A percentile compares a stretch with the other conserved stretches of the same genome.
Evolutionary conservation across 2,329 filamentous ascomycete genomes (phyloP).

Genomic region (Verticillium klebahnii): DNA sequence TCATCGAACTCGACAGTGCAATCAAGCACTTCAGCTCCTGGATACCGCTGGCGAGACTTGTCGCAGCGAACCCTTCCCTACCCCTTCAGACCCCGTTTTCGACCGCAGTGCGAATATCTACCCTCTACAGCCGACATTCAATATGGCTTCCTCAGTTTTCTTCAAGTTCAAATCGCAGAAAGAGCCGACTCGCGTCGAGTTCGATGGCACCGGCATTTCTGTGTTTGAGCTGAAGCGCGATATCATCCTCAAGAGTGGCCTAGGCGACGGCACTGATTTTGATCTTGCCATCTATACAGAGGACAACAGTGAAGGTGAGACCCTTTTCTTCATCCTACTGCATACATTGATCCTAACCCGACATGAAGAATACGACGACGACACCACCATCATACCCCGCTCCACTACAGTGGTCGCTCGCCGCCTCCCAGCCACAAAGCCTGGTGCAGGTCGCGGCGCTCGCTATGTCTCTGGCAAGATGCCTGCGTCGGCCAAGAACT

Average conservation of each 20-base stretch:
- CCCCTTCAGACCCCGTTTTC: slow-evolving; percentile 7
- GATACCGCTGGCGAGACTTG: neutral
- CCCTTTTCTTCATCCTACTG: neutral
- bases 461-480: slow-evolving; percentile 96
- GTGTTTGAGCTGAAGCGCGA: slow-evolving; percentile 99
- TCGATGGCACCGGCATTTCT: slow-evolving; percentile 95
- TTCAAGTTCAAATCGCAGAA: slow-evolving; percentile 99
- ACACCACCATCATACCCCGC: slow-evolving; percentile 93
- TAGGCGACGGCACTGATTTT: slow-evolving; percentile 95
- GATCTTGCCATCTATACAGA: slow-evolving; percentile 93
- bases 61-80: slow-evolving; percentile 8
- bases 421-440: slow-evolving; percentile 76
- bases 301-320: slow-evolving; percentile 82
- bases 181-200: slow-evolving; percentile 89
- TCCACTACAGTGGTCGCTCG: slow-evolving; percentile 91
- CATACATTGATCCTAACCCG: slow-evolving; percentile 19
- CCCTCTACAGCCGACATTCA: slow-evolving; percentile 21
- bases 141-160: slow-evolving; percentile 94
- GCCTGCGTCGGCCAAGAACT: slow-evolving; percentile 81
- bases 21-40: neutral
- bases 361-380: slow-evolving; percentile 83
- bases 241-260: slow-evolving; percentile 89
- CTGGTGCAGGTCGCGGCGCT: slow-evolving; percentile 84
- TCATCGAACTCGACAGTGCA: neutral
- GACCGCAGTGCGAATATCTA: slow-evolving; percentile 4